These are phyloP conservation scores for Trichoderma citrinoviride DNA, from an alignment of 2,329 filamentous ascomycete species.

Conservation along the genomic window DNA sequence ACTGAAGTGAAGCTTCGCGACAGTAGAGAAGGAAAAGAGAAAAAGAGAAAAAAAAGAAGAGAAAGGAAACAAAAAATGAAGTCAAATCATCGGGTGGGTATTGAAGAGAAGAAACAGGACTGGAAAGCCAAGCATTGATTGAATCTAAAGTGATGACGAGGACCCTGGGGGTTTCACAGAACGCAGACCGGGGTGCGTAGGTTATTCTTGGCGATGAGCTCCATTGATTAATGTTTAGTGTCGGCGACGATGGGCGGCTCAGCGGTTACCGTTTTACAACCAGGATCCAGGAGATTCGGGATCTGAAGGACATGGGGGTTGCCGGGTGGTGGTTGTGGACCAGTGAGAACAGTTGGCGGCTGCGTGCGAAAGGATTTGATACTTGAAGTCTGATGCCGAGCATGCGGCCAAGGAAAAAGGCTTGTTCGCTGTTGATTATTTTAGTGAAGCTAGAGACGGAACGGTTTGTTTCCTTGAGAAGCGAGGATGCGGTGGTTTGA, in stretches of 20 bases:
- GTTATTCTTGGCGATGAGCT: conserved; percentile 3
- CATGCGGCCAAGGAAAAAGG: not conserved
- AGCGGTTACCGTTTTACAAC: too few relatives aligned
- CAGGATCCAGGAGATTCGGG: too few relatives aligned
- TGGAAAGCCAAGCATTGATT: not conserved
- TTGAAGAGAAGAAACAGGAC: not conserved
- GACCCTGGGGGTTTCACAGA: not conserved
- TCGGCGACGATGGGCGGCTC: too few relatives aligned
- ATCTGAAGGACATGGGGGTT: too few relatives aligned
- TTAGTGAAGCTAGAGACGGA: not conserved
- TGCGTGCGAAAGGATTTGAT: not conserved
- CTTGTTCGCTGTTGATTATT: not conserved
- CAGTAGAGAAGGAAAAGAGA: not conserved
- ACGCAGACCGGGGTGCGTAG: not conserved
- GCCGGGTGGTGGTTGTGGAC: too few relatives aligned
- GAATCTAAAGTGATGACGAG: conserved; percentile 5
- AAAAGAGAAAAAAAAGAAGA: not conserved
- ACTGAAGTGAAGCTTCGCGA: conserved; percentile 1
- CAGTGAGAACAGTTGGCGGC: not conserved
- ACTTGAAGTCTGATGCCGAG: not conserved
- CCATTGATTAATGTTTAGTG: too few relatives aligned
- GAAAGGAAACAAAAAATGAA: not conserved
- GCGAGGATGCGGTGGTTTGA: conserved; percentile 13
- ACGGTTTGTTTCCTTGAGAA: not conserved
- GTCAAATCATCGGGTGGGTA: too few relatives aligned